Percentiles rank a stretch among this genome's conserved stretches.
These are phyloP conservation scores for Yarrowia bubula DNA, from an alignment of 805 yeast genomes.

Conservation along the genomic window DNA sequence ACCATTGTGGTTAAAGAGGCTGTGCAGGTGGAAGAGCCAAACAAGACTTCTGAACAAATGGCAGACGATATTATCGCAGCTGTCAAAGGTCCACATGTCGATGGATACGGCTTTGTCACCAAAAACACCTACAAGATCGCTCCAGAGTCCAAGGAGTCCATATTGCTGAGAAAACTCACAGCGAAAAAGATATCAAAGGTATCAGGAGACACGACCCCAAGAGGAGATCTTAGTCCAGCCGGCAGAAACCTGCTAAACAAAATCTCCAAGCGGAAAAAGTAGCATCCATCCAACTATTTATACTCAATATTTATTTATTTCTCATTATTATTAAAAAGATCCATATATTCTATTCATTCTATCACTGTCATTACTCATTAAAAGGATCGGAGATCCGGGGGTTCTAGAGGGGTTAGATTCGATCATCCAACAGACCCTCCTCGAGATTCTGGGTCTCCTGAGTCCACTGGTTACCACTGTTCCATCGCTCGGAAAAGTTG, in stretches of 20 bases:
- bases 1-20: conserved; percentile 13
- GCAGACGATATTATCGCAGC: conserved; percentile 11
- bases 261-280: conserved; percentile 1
- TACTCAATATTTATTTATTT: not conserved
- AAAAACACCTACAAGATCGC: conserved; percentile 29
- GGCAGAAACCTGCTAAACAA: conserved; percentile 4
- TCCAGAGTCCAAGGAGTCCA: conserved; percentile 27
- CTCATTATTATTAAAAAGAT: not conserved
- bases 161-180: conserved; percentile 21
- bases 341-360: conserved; percentile 17
- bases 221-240: conserved; percentile 5
- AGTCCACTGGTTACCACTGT: conserved; percentile 24
- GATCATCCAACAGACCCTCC: conserved; percentile 23
- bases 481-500: conserved; percentile 28
- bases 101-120: conserved; percentile 30
- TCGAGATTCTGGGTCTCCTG: conserved; percentile 8
- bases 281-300: not conserved
- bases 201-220: not conserved
- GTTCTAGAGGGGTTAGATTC: conserved; percentile 12
- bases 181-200: conserved; percentile 24
- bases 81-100: conserved; percentile 27
- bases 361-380: conserved; percentile 25
- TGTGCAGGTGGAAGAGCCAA: not conserved
- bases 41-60: not conserved
- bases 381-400: not conserved